Percentiles rank a stretch among this genome's conserved stretches.
phyloP scores from a whole-genome alignment of 139 green algal genomes.

The Picochlorum sp. region DNA sequence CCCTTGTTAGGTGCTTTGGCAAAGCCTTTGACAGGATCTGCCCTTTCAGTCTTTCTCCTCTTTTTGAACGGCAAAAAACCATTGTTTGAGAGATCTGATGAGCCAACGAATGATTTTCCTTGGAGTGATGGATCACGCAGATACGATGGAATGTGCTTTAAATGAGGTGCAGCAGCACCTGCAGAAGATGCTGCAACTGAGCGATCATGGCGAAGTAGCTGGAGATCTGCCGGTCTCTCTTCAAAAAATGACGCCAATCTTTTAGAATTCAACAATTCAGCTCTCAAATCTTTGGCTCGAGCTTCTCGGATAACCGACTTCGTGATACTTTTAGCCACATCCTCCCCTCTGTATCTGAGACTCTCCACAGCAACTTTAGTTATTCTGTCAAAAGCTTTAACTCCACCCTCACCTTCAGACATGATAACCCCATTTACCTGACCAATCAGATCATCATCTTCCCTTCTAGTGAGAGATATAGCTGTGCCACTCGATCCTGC shows the following conservation, averaged over 20 bases:
- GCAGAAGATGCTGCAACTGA: slow-evolving; percentile 21
- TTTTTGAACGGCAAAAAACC: slow-evolving; percentile 24
- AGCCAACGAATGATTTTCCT: neutral
- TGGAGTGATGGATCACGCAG: slow-evolving; percentile 37
- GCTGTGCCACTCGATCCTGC: slow-evolving; percentile 56
- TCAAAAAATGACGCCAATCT: slow-evolving; percentile 76
- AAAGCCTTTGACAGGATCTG: slow-evolving; percentile 44
- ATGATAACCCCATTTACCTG: too few relatives aligned
- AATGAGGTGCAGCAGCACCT: slow-evolving; percentile 39
- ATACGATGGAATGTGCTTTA: slow-evolving; percentile 73
- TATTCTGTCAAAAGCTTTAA: slow-evolving; percentile 40
- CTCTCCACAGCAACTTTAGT: slow-evolving; percentile 38
- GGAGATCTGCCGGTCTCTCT: slow-evolving; percentile 53
- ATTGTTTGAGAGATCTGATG: neutral
- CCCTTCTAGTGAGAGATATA: slow-evolving; percentile 30
- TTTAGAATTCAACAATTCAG: slow-evolving; percentile 84
- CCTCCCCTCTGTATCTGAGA: slow-evolving; percentile 69
- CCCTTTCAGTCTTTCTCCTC: slow-evolving; percentile 17
- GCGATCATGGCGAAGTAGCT: slow-evolving; percentile 77
- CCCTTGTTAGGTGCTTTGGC: slow-evolving; percentile 30
- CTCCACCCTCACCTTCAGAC: too few relatives aligned
- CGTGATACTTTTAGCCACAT: slow-evolving; percentile 70
- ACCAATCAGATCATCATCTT: neutral
- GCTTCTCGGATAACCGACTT: slow-evolving; percentile 64
- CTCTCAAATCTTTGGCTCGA: slow-evolving; percentile 69